phyloP scores from a whole-genome alignment of 176 grass and related monocot species.

The Phragmites australis region DNA sequence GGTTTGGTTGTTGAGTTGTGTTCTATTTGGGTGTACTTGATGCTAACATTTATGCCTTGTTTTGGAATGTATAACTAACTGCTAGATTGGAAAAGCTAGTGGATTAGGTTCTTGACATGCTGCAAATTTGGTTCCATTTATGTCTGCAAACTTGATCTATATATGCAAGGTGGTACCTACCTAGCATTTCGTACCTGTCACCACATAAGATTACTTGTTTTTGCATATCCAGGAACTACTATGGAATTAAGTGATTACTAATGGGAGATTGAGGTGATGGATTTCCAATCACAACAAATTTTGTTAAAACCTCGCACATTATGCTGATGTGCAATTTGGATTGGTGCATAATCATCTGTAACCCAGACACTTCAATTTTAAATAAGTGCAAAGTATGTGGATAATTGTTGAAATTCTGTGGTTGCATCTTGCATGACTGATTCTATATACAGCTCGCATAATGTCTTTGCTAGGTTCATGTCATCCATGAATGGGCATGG shows the following conservation, averaged over 20 bases:
- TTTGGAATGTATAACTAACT: slow-evolving; percentile 4
- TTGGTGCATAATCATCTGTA: neutral
- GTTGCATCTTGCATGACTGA: slow-evolving; percentile 44
- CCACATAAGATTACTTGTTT: neutral
- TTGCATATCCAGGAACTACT: neutral
- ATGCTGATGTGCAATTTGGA: neutral
- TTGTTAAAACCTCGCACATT: neutral
- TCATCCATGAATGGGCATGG: slow-evolving; percentile 99
- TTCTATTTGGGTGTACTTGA: neutral
- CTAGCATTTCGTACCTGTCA: neutral
- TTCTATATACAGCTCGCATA: slow-evolving; percentile 34
- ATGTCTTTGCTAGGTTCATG: slow-evolving; percentile 73
- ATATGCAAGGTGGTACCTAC: neutral
- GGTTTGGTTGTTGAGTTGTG: neutral
- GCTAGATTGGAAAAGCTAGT: neutral
- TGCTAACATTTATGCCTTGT: neutral
- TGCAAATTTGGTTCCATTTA: slow-evolving; percentile 12
- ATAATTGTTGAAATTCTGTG: neutral
- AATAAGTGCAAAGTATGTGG: neutral
- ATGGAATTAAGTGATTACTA: neutral
- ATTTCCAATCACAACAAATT: neutral
- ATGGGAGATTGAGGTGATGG: neutral
- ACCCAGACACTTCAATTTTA: neutral
- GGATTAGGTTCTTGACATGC: neutral
- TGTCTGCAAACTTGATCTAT: neutral